A percentile compares a stretch with the other conserved stretches of the same genome.
Conservation (phyloP, 805 yeast species). For the Tanozyma kutaoensis region DNA sequence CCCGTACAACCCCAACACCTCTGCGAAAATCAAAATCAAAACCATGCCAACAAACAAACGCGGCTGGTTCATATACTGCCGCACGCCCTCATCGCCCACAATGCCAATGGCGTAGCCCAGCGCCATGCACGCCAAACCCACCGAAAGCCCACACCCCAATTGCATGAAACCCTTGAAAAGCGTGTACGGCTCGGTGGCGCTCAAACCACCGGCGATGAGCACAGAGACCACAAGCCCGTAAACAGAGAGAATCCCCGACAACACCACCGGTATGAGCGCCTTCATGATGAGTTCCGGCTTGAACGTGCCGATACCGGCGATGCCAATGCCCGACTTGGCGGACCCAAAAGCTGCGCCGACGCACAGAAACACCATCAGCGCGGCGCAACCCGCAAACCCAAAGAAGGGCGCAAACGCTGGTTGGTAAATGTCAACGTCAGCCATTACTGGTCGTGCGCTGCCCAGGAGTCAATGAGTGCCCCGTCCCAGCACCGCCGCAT, state of each 20-base stretch:
- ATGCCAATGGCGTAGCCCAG: conserved; percentile 95
- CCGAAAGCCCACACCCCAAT: conserved; percentile 88
- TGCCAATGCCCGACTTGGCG: conserved; percentile 97
- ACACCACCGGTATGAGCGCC: conserved; percentile 90
- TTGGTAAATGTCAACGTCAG: not conserved
- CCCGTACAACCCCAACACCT: conserved; percentile 83
- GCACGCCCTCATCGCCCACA: conserved; percentile 88
- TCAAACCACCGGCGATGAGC: conserved; percentile 79
- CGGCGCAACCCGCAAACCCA: conserved; percentile 95
- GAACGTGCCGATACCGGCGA: conserved; percentile 94
- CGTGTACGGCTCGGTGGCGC: conserved; percentile 69
- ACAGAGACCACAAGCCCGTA: conserved; percentile 96
- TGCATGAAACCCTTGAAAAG: conserved; percentile 97
- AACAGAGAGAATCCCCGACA: conserved; percentile 95
- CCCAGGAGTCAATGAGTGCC: conserved; percentile 7
- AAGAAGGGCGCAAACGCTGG: conserved; percentile 95
- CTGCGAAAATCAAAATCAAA: conserved; percentile 80
- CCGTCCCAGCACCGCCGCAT: conserved; percentile 23
- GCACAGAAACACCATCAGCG: conserved; percentile 82
- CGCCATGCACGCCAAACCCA: conserved; percentile 92
- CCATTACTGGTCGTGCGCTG: not conserved
- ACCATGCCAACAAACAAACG: conserved; percentile 83
- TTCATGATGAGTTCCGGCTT: conserved; percentile 96
- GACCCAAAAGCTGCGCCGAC: conserved; percentile 99
- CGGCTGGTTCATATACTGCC: conserved; percentile 81